A percentile compares a stretch with the other conserved stretches of the same genome.
Evolutionary conservation across 148 eudicot species (phyloP).

Genomic region (Mesembryanthemum crystallinum): DNA sequence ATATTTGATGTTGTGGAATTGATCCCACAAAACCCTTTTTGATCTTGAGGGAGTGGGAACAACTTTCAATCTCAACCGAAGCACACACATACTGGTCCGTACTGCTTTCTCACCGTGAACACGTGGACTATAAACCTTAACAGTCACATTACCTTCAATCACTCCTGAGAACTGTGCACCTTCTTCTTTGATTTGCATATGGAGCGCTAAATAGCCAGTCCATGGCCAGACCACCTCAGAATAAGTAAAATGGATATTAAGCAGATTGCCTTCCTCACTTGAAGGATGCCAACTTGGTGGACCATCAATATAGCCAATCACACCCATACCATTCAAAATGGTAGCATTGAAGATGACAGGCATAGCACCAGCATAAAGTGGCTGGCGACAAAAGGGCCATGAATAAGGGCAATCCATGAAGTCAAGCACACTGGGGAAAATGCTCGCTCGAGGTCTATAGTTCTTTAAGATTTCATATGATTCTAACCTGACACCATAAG

Average conservation of each 20-base stretch:
- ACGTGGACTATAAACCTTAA: constrained; percentile 75
- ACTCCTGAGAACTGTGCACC: constrained; percentile 79
- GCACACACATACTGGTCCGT: constrained; percentile 70
- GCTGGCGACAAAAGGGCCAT: constrained; percentile 99
- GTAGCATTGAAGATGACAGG: constrained; percentile 90
- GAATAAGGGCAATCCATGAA: constrained; percentile 90
- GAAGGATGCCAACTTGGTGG: constrained; percentile 88
- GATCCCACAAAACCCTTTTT: constrained; percentile 87
- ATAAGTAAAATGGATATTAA: constrained; percentile 78
- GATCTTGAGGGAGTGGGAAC: constrained; percentile 90
- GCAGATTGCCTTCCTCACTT: constrained; percentile 86
- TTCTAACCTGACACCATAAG: constrained; percentile 66
- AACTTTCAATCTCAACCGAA: constrained; percentile 73
- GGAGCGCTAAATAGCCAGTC: constrained; percentile 92
- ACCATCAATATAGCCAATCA: constrained; percentile 71
- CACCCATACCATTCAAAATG: constrained; percentile 96
- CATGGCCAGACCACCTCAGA: constrained; percentile 97
- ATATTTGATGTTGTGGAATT: constrained; percentile 89
- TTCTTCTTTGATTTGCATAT: constrained; percentile 98
- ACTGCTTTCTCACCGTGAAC: constrained; percentile 62
- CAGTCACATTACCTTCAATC: constrained; percentile 88
- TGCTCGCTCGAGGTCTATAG: constrained; percentile 82
- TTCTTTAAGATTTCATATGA: constrained; percentile 83
- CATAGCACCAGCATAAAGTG: constrained; percentile 98
- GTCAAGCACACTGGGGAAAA: constrained; percentile 83